Percentiles rank a stretch among this genome's conserved stretches.
Evolutionary conservation across 1,284 basidiomycete species (phyloP).

Genomic region (Malassezia brasiliensis): DNA sequence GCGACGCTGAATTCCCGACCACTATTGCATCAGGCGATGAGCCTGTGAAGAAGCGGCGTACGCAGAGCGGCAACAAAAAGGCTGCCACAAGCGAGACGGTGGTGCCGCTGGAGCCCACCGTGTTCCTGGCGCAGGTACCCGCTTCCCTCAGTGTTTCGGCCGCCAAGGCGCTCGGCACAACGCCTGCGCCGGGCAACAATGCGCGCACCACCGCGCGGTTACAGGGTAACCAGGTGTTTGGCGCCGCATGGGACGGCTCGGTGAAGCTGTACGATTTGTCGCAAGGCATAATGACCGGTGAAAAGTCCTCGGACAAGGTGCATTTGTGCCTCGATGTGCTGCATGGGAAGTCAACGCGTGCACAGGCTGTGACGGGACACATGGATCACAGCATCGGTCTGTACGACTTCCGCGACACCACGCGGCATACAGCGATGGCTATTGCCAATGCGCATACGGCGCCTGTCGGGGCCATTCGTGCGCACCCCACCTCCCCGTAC

Average conservation of each 20-base stretch:
- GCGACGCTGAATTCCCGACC: slow-evolving; percentile 1
- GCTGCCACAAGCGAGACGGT: slow-evolving; percentile 15
- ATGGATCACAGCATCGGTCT: slow-evolving; percentile 37
- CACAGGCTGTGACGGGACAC: slow-evolving; percentile 25
- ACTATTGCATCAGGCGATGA: not conserved
- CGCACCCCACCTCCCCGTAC: slow-evolving; percentile 27
- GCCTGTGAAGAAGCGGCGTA: slow-evolving; percentile 13
- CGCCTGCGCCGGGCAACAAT: slow-evolving; percentile 22
- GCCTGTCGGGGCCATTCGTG: slow-evolving; percentile 23
- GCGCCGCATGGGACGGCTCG: slow-evolving; percentile 34
- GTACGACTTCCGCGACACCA: slow-evolving; percentile 33
- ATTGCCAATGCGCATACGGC: slow-evolving; percentile 29
- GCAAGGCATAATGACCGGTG: slow-evolving; percentile 15
- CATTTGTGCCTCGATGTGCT: slow-evolving; percentile 26
- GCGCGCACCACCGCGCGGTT: slow-evolving; percentile 18
- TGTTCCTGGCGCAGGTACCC: slow-evolving; percentile 13
- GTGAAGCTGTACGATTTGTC: slow-evolving; percentile 38
- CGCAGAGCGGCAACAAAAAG: slow-evolving; percentile 15
- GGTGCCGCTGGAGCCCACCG: slow-evolving; percentile 6
- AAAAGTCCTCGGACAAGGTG: slow-evolving; percentile 26
- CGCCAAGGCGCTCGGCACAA: slow-evolving; percentile 9
- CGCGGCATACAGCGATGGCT: slow-evolving; percentile 16
- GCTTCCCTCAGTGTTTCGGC: slow-evolving; percentile 9
- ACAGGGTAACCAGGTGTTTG: slow-evolving; percentile 21
- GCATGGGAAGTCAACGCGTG: not conserved